phyloP scores from a whole-genome alignment of 2,329 filamentous ascomycete species.

The Didymella lethalis region DNA sequence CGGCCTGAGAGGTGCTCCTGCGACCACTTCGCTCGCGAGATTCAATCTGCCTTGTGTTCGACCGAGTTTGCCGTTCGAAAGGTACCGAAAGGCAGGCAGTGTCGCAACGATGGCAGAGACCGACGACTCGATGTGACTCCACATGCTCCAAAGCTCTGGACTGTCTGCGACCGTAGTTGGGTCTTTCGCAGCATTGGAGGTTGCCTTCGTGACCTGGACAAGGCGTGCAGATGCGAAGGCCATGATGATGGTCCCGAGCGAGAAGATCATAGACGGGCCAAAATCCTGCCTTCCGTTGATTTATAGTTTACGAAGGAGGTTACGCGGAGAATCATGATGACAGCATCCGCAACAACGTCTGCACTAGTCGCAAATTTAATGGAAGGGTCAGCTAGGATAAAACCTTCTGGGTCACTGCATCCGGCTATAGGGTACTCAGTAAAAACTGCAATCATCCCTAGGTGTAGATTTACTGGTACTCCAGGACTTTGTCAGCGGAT shows the following conservation, averaged over 20 bases:
- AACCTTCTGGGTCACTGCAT: conserved; percentile 4
- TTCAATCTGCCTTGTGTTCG: background rate
- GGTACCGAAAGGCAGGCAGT: conserved; percentile 14
- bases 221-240: background rate
- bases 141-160: conserved; percentile 14
- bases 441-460: background rate
- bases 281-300: conserved; percentile 39
- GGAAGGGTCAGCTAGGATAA: conserved; percentile 1
- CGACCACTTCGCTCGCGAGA: background rate
- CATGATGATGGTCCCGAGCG: conserved; percentile 19
- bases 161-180: conserved; percentile 5
- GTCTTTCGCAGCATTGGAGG: background rate
- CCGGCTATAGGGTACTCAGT: background rate
- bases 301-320: conserved; percentile 37
- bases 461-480: background rate
- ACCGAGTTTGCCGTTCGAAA: conserved; percentile 3
- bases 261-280: conserved; percentile 38
- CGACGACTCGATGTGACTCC: conserved; percentile 19
- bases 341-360: conserved; percentile 10
- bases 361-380: conserved; percentile 15
- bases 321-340: conserved; percentile 41
- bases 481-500: conserved; percentile 13
- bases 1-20: background rate
- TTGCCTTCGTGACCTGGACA: conserved; percentile 1
- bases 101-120: conserved; percentile 17